Conservation (phyloP, 371 early-diverging fungal genomes). For the Mucor racemosus region DNA sequence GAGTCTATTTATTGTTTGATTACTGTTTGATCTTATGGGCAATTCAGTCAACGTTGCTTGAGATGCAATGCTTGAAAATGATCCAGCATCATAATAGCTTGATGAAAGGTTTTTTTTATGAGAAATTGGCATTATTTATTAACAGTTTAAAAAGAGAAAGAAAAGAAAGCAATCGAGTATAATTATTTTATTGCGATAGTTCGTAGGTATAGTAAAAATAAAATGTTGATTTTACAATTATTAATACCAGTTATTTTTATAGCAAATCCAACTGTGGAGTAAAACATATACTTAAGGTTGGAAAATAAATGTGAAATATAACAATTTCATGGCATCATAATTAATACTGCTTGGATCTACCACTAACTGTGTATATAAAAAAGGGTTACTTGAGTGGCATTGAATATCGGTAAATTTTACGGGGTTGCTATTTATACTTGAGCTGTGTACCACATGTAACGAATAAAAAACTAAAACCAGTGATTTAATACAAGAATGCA, state of each 20-base stretch:
- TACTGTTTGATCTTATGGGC: neutral
- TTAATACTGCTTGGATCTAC: neutral
- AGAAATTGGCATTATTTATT: neutral
- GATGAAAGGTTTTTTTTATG: constrained; percentile 16
- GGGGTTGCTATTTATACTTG: constrained; percentile 1
- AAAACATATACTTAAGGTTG: constrained; percentile 1
- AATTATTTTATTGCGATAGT: neutral
- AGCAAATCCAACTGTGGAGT: constrained; percentile 7
- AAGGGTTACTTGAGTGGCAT: constrained; percentile 6
- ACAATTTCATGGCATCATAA: constrained; percentile 10
- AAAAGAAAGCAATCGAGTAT: neutral
- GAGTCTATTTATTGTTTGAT: neutral
- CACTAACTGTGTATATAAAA: neutral
- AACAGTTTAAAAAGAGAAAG: neutral
- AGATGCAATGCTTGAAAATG: constrained; percentile 34
- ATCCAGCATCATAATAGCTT: constrained; percentile 19
- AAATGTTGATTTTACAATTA: neutral
- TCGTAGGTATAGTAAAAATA: neutral
- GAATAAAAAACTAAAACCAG: too few species aligned
- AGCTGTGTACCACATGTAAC: neutral
- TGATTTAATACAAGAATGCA: too few species aligned
- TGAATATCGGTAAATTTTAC: neutral
- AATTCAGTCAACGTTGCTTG: constrained; percentile 38
- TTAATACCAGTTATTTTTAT: constrained; percentile 9
- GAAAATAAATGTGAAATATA: constrained; percentile 1